Percentiles rank a stretch among this genome's conserved stretches.
Evolutionary conservation across 176 grass and related monocot genomes (phyloP).

Genomic region (Avena sativa): DNA sequence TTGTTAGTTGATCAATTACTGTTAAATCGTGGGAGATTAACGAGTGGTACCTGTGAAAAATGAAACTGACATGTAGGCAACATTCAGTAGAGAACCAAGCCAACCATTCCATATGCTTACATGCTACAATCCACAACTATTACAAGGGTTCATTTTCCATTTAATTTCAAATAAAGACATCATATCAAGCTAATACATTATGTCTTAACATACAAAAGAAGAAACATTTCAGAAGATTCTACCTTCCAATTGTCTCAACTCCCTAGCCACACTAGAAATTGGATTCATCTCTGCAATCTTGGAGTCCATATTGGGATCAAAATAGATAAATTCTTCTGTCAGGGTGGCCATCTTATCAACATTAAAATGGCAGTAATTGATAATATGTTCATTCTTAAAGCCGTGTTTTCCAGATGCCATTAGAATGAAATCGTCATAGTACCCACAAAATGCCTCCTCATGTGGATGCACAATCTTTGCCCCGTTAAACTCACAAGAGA

Average conservation of each 20-base stretch:
- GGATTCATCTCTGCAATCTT: neutral
- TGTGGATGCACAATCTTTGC: constrained; percentile 34
- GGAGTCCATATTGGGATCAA: constrained; percentile 20
- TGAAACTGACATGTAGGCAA: no score
- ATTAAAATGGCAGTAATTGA: neutral
- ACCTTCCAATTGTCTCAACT: neutral
- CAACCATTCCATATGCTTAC: neutral
- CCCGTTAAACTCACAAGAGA: constrained; percentile 13
- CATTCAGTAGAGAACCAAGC: neutral
- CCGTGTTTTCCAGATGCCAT: neutral
- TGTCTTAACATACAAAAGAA: neutral
- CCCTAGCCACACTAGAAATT: neutral
- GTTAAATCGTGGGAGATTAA: no score
- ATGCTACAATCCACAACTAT: neutral
- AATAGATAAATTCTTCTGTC: constrained; percentile 3
- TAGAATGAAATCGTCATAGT: neutral
- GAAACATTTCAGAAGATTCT: constrained; percentile 10
- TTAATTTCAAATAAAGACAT: neutral
- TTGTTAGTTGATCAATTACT: no score
- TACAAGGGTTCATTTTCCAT: neutral
- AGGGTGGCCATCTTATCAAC: neutral
- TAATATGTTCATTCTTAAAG: neutral
- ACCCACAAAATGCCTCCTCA: neutral
- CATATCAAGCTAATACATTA: neutral
- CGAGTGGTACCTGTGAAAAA: no score